A percentile compares a stretch with the other conserved stretches of the same genome.
Conservation (phyloP, 768 basidiomycete genomes). For the Suillus decipiens region DNA sequence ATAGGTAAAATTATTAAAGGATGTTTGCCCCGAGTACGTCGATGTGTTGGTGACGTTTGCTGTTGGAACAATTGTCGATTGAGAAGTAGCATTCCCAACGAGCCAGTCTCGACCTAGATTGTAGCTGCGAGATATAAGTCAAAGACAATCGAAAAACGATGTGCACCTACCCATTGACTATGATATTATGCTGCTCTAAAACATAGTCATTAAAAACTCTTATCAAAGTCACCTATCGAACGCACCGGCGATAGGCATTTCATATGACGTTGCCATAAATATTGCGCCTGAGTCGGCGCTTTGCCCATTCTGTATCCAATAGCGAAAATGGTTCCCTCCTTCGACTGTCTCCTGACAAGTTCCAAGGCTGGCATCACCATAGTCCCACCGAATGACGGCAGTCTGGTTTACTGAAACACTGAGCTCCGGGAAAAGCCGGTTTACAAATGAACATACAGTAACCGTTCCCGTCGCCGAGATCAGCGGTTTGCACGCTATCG, state of each 20-base stretch:
- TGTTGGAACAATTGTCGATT: constrained; percentile 31
- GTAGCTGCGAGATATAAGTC: constrained; percentile 44
- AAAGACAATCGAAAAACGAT: background rate
- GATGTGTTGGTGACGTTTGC: constrained; percentile 43
- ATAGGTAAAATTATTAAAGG: constrained; percentile 71
- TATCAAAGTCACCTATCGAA: constrained; percentile 1
- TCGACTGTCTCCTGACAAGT: constrained; percentile 83
- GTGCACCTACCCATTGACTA: constrained; percentile 59
- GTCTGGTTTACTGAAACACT: constrained; percentile 70
- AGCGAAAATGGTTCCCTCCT: constrained; percentile 88
- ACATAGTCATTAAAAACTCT: background rate
- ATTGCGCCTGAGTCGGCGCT: constrained; percentile 67
- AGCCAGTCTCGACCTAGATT: constrained; percentile 85
- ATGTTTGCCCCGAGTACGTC: constrained; percentile 63
- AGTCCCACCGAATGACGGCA: constrained; percentile 83
- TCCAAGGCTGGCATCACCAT: constrained; percentile 77
- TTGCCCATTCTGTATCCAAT: constrained; percentile 80
- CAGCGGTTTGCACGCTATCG: constrained; percentile 65
- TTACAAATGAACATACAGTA: constrained; percentile 39
- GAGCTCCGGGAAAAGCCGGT: background rate
- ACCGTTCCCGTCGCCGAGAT: constrained; percentile 85
- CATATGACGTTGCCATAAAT: constrained; percentile 77
- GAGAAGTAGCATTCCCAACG: constrained; percentile 77
- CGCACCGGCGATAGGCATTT: constrained; percentile 62
- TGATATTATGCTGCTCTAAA: constrained; percentile 66